Evolutionary conservation across 164 flowering plant genomes (phyloP), one percentile per base, ranked within the genome.

Genomic region (Vitis labrusca): DNA sequence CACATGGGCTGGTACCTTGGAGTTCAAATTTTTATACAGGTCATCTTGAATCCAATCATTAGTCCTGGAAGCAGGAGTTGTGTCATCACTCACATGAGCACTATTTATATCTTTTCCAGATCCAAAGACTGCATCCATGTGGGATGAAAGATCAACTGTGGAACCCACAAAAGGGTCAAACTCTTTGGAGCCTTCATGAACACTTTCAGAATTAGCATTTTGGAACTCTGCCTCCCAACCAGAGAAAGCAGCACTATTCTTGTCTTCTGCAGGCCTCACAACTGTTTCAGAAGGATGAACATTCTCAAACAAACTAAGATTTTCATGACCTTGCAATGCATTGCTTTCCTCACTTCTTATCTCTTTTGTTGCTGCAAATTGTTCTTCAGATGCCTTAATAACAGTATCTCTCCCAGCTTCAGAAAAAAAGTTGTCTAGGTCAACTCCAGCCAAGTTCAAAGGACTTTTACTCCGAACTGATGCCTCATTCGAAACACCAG

Each of bases 161-260:
- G 83, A 76, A 63, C 57, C 81, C 13, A 30, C 70, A 74, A 83
- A 71, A 15, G 75, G 70, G 54, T 84, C 84, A 58, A 57, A 64
- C 32, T 83, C 57, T 61, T 72, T 77, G 1, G 77, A 64, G n/a
- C 69, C 75, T 52, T 50, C 68, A 64, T 17, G 74, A 53, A 29
- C 55, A 64, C 74, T 68, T 65, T 62, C 80, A 53, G 83, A 73
- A 71, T 60, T 71, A 57, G 88, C 81, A 69, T 88, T 80, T 63
- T 86, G 88, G 70, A 92, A 90, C 61, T 81, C 82, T 47, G 85
- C 85, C 57, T 77, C 87, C 95, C 93, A 90, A 70, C 78, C 83
- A 76, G 90, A 81, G 72, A 77, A 79, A 15, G 77, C 59, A 30
- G 74, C 82, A 54, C 65, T 77, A 54, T 65, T 50, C 57, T 65